Evolutionary conservation across 148 eudicot species (phyloP).

Genomic region (Suaeda aralocaspica): DNA sequence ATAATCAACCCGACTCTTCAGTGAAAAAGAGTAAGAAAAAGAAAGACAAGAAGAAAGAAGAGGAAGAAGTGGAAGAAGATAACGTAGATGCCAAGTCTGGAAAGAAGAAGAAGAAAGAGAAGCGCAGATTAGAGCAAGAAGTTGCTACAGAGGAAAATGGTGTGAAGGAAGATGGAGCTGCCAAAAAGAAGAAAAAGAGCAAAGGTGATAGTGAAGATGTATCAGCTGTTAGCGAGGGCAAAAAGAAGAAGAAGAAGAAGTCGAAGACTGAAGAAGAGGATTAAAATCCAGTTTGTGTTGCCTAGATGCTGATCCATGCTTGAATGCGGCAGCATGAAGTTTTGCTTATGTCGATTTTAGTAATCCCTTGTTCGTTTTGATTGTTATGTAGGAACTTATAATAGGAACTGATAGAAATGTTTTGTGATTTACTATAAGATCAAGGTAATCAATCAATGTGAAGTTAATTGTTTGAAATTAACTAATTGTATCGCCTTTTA

Average conservation of each 20-base stretch:
- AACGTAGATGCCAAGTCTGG: constrained; percentile 39
- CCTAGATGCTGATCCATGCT: not conserved
- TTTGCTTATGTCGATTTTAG: not conserved
- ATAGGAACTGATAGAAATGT: not conserved
- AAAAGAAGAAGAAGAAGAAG: constrained; percentile 64
- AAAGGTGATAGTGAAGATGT: constrained; percentile 38
- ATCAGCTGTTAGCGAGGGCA: constrained; percentile 40
- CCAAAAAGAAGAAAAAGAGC: constrained; percentile 63
- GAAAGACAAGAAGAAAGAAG: constrained; percentile 33
- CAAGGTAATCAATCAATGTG: not conserved
- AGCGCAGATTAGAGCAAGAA: constrained; percentile 50
- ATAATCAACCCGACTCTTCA: constrained; percentile 34
- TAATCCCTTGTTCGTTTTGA: constrained; percentile 9
- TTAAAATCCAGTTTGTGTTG: not conserved
- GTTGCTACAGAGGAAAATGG: constrained; percentile 31
- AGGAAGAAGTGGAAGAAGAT: constrained; percentile 19
- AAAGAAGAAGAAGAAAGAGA: constrained; percentile 71
- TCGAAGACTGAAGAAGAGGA: constrained; percentile 32
- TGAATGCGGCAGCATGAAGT: not conserved
- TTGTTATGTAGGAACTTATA: not conserved
- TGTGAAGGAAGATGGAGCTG: constrained; percentile 33
- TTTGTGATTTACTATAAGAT: not conserved
- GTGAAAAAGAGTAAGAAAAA: constrained; percentile 72
- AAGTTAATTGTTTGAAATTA: not conserved
- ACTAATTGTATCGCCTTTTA: no score